These are phyloP conservation scores for Penicillium sp. DNA, from an alignment of 2,329 filamentous ascomycete genomes.

Conservation along the genomic window DNA sequence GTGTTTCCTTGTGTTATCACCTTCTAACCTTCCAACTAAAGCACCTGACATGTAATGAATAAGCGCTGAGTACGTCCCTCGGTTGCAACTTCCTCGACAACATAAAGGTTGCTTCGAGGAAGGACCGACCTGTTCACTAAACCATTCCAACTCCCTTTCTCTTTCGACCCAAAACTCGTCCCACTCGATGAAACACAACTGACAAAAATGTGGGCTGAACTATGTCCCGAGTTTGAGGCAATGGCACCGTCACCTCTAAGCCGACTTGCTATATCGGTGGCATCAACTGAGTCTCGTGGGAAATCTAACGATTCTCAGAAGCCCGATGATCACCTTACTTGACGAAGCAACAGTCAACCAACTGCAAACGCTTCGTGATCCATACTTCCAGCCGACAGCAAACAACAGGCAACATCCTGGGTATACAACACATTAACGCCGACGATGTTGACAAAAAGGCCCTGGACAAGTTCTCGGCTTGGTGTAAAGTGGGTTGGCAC, in stretches of 20 bases:
- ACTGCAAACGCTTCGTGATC: background rate
- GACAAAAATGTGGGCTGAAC: background rate
- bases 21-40: too few species aligned
- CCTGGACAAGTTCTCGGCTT: too few species aligned
- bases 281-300: background rate
- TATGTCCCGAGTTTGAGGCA: background rate
- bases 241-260: background rate
- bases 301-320: background rate
- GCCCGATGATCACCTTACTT: background rate
- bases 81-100: background rate
- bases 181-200: background rate
- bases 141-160: background rate
- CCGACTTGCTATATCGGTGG: background rate
- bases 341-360: background rate
- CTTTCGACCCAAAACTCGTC: background rate
- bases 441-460: too few species aligned
- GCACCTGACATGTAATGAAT: too few species aligned
- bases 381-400: background rate
- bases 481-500: too few species aligned
- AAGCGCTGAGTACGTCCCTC: background rate
- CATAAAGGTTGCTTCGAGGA: background rate
- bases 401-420: background rate
- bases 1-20: too few species aligned
- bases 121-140: background rate
- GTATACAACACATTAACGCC: too few species aligned